Evolutionary conservation across 345 rosid genomes (phyloP), one percentile per base, ranked within the genome.

Genomic region (Garcia nutans): DNA sequence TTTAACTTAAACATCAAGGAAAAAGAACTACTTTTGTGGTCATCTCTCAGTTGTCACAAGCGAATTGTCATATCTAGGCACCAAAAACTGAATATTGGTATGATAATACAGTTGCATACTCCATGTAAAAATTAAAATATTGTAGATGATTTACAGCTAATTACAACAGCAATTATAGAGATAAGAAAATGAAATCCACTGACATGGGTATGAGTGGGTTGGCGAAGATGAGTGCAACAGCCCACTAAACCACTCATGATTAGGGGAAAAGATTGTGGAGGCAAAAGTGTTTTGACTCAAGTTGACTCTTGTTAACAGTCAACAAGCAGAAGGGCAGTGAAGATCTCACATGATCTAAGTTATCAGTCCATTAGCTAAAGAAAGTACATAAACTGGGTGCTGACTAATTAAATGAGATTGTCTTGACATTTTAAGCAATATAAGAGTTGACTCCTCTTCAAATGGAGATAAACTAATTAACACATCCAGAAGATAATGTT

Each of bases 401-500:
- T 44, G 31, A 47, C 45, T 61, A 49, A 68, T 66, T 26, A 58
- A 70, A 61, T 45, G 68, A 74, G 78, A 69, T n/a, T 45, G 28
- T 56, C 59, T 33, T 57, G 45, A 23, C 15, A 22, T 45, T 28
- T 28, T 52, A 33, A 24, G 49, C 19, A 50, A 3, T 23, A 63
- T 8, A 7, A 24, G 3, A 73, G n/a, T 15, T 33, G 61, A 71
- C 73, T 6, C 45, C 20, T 58, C 50, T 31, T 17, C 26, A 68
- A 73, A 68, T 72, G 80, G 77, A 80, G 54, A 65, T 23, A 57
- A 69, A 77, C 6, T 37, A 37, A 76, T 63, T 70, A 68, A 68
- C 2, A 59, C 55, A 49, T 44, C 45, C 74, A 61, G 10, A 37
- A 61, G 79, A 33, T 41, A 68, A 75, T 63, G 45, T 26, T 41